Conservation (phyloP, 176 grass and related monocot species). For the Alloteropsis semialata region DNA sequence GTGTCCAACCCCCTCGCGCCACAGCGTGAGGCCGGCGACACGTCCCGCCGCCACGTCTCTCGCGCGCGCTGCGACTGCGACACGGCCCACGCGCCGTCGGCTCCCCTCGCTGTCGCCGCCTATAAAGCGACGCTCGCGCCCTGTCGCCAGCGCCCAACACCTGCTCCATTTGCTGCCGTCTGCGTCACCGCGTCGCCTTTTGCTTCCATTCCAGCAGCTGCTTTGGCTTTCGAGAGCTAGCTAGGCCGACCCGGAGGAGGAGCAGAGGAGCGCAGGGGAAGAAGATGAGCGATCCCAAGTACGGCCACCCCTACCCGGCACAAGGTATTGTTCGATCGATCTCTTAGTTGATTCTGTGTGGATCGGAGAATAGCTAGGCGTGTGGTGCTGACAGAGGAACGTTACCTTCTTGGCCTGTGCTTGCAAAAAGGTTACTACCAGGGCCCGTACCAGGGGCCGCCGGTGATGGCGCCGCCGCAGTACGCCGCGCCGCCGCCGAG, state of each 20-base stretch:
- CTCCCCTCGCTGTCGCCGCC: background rate
- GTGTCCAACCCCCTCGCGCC: background rate
- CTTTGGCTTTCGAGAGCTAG: background rate
- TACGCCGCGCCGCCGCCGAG: constrained; percentile 59
- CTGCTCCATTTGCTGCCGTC: background rate
- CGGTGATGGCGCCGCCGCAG: constrained; percentile 89
- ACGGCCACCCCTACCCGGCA: constrained; percentile 74
- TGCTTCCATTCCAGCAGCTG: background rate
- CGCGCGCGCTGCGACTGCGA: too few relatives aligned
- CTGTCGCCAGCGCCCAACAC: background rate
- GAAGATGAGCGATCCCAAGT: constrained; percentile 82
- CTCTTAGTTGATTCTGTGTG: background rate
- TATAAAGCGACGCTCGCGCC: background rate
- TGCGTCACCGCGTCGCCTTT: background rate
- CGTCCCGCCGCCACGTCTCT: background rate
- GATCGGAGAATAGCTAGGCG: background rate
- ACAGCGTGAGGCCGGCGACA: background rate
- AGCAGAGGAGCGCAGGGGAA: background rate
- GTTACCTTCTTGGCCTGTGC: background rate
- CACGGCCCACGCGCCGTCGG: background rate
- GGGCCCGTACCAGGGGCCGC: constrained; percentile 85
- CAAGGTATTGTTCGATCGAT: constrained; percentile 32
- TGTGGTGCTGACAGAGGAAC: background rate
- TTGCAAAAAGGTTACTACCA: constrained; percentile 26
- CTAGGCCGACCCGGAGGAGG: background rate